Evolutionary conservation across 257 asterid species (phyloP).

Genomic region (Lycium ferocissimum): DNA sequence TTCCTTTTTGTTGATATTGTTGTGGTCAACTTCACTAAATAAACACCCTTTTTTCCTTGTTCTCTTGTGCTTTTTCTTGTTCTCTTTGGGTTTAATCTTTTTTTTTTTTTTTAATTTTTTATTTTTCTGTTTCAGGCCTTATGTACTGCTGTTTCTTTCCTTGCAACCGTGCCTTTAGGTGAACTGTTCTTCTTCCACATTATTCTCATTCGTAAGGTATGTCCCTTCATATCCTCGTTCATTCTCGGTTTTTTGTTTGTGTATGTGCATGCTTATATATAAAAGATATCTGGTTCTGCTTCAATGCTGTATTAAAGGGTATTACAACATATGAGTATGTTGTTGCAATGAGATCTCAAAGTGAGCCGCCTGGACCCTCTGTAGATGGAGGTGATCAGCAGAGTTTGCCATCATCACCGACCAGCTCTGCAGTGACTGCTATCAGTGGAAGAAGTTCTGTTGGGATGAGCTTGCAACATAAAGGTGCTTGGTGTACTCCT

Average conservation of each 20-base stretch:
- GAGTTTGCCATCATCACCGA: conserved; percentile 91
- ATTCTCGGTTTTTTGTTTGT: not conserved
- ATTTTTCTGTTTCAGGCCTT: conserved; percentile 63
- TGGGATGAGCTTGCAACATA: conserved; percentile 87
- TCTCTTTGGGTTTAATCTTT: conserved; percentile 6
- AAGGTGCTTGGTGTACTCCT: conserved; percentile 99
- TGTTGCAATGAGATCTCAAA: conserved; percentile 92
- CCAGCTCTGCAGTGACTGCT: conserved; percentile 96
- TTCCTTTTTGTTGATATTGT: not conserved
- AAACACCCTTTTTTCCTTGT: not conserved
- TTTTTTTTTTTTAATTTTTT: too few species aligned
- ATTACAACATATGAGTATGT: conserved; percentile 94
- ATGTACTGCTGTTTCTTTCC: conserved; percentile 83
- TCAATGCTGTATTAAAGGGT: conserved; percentile 59
- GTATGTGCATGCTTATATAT: not conserved
- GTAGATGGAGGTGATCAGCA: conserved; percentile 82
- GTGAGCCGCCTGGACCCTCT: conserved; percentile 93
- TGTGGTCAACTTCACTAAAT: not conserved
- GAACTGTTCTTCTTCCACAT: conserved; percentile 95
- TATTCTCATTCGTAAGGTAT: conserved; percentile 89
- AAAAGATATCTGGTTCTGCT: not conserved
- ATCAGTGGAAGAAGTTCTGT: conserved; percentile 92
- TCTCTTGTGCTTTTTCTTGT: conserved; percentile 15
- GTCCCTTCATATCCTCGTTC: not conserved
- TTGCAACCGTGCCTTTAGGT: conserved; percentile 87